Evolutionary conservation across 192 early-diverging fungal species (phyloP).

Genomic region (Coemansia nantahalensis): DNA sequence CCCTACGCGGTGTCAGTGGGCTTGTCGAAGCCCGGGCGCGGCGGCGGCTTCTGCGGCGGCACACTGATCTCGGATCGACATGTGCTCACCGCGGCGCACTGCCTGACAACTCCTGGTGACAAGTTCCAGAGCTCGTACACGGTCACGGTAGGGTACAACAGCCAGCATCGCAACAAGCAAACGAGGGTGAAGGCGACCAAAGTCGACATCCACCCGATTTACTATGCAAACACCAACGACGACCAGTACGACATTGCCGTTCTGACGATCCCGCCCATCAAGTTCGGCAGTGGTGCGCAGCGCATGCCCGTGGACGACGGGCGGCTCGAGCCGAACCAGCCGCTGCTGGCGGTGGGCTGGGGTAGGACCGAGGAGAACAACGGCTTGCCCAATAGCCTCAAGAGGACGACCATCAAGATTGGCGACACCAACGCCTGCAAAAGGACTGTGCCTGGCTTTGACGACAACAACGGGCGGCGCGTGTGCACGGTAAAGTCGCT

Average conservation of each 20-base stretch:
- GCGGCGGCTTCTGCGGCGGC: constrained; percentile 10
- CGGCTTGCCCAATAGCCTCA: neutral
- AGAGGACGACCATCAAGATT: constrained; percentile 2
- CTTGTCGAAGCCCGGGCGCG: neutral
- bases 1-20: constrained; percentile 9
- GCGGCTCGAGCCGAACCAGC: constrained; percentile 2
- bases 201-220: constrained; percentile 3
- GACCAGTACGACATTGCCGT: constrained; percentile 17
- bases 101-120: neutral
- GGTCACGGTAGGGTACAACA: constrained; percentile 11
- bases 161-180: constrained; percentile 5
- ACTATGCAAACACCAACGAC: neutral
- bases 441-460: constrained; percentile 2
- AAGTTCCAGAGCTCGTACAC: constrained; percentile 1
- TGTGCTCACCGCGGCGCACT: constrained; percentile 24
- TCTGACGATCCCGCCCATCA: constrained; percentile 2
- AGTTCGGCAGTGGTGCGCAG: neutral
- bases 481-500: constrained; percentile 14
- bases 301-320: constrained; percentile 11
- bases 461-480: constrained; percentile 1
- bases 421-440: constrained; percentile 8
- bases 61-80: constrained; percentile 18
- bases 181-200: neutral
- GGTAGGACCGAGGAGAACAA: neutral
- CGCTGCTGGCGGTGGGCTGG: constrained; percentile 19